Evolutionary conservation across 345 rosid species (phyloP).

Genomic region (Syzygium aqueum): DNA sequence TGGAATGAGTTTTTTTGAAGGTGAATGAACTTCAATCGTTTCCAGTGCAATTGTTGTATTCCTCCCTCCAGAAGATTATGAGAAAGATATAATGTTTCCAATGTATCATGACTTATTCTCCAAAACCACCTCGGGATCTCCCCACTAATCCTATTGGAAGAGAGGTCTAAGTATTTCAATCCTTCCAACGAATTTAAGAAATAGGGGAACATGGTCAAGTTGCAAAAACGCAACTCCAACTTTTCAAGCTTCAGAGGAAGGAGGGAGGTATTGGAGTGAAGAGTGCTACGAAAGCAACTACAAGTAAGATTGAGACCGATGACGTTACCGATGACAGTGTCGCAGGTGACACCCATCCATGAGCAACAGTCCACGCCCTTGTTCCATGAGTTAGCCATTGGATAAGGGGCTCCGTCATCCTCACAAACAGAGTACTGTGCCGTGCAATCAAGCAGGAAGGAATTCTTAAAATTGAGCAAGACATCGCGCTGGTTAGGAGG

Average conservation of each 20-base stretch:
- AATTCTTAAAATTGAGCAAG: background rate
- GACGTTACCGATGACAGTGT: rapidly evolving
- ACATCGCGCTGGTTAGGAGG: rapidly evolving
- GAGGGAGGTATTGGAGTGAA: background rate
- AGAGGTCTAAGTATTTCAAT: rapidly evolving
- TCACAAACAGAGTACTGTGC: no score
- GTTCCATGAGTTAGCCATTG: no score
- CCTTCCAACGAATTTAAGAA: background rate
- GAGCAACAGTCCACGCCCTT: background rate
- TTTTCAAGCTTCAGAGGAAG: rapidly evolving
- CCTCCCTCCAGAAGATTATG: background rate
- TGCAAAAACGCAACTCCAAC: rapidly evolving
- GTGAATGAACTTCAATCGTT: rapidly evolving
- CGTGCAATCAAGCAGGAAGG: background rate
- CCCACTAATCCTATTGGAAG: rapidly evolving
- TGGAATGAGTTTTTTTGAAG: background rate
- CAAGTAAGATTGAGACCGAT: rapidly evolving
- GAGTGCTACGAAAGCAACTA: rapidly evolving
- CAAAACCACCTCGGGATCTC: background rate
- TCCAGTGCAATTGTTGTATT: background rate
- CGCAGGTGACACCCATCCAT: rapidly evolving
- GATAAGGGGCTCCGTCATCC: no score
- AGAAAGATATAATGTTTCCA: rapidly evolving
- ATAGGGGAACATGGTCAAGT: background rate
- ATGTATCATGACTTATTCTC: background rate